These are phyloP conservation scores for Neonectria magnoliae DNA, from an alignment of 2,329 filamentous ascomycete species.

Conservation along the genomic window DNA sequence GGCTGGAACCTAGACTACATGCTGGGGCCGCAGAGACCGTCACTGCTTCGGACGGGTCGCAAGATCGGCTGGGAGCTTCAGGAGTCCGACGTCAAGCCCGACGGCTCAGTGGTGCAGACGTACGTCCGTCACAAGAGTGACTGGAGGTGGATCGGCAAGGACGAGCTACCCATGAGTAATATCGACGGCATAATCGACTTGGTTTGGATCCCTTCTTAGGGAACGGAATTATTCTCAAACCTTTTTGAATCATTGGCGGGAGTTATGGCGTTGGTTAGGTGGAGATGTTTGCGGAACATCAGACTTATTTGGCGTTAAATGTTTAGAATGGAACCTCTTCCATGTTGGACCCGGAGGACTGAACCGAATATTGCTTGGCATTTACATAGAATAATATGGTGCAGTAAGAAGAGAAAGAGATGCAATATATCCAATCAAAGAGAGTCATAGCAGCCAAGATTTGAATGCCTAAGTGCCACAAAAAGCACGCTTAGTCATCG, in stretches of 20 bases:
- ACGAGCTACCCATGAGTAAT: constrained; percentile 60
- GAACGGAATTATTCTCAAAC: not conserved
- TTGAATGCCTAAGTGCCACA: not conserved
- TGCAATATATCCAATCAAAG: not conserved
- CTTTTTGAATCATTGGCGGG: constrained; percentile 11
- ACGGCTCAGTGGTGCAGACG: constrained; percentile 63
- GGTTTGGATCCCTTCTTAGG: constrained; percentile 60
- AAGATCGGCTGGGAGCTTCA: constrained; percentile 66
- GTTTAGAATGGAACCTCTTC: constrained; percentile 1
- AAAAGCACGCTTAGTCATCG: constrained; percentile 10
- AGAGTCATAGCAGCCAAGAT: not conserved
- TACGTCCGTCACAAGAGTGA: constrained; percentile 65
- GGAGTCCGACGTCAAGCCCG: constrained; percentile 57
- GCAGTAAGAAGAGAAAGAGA: not conserved
- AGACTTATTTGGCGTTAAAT: not conserved
- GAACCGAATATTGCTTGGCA: not conserved
- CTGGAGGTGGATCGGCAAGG: constrained; percentile 60
- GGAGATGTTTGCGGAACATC: not conserved
- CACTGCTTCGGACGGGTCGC: constrained; percentile 58
- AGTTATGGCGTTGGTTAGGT: constrained; percentile 16
- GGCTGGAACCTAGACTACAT: constrained; percentile 63
- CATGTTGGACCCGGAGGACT: not conserved
- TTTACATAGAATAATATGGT: constrained; percentile 1
- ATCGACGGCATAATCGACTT: constrained; percentile 66
- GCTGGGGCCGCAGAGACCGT: constrained; percentile 60